These are phyloP conservation scores for Flaveria brownii DNA, from an alignment of 129 eudicot genomes.

Conservation along the genomic window DNA sequence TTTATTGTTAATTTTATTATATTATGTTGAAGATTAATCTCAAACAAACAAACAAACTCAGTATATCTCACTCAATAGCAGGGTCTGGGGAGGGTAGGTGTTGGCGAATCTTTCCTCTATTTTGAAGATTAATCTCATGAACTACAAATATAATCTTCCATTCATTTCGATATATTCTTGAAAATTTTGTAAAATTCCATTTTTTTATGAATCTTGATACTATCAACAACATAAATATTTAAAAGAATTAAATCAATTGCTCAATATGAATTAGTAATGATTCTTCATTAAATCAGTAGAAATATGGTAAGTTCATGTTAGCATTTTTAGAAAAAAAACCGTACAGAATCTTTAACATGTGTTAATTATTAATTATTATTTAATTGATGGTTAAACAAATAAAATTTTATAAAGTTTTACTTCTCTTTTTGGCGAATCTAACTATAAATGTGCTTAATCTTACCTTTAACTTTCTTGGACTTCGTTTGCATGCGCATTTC, in stretches of 20 bases:
- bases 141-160: background rate
- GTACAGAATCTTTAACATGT: background rate
- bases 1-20: background rate
- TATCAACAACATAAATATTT: background rate
- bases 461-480: slow-evolving; percentile 46
- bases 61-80: too few species aligned
- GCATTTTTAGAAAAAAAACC: slow-evolving; percentile 1
- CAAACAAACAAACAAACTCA: too few species aligned
- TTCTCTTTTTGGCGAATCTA: slow-evolving; percentile 13
- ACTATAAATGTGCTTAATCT: slow-evolving; percentile 1
- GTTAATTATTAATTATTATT: background rate
- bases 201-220: slow-evolving; percentile 2
- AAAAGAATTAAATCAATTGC: background rate
- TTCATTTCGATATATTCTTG: background rate
- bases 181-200: background rate
- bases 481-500: slow-evolving; percentile 56
- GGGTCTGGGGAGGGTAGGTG: too few species aligned
- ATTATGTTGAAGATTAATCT: background rate
- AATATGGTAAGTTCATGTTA: slow-evolving; percentile 8
- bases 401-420: background rate
- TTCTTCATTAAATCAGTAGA: background rate
- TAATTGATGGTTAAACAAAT: background rate
- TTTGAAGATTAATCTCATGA: background rate
- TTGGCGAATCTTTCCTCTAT: too few species aligned
- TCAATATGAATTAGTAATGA: background rate